Conservation (phyloP, 495 filamentous ascomycete species). For the Physcia stellaris region DNA sequence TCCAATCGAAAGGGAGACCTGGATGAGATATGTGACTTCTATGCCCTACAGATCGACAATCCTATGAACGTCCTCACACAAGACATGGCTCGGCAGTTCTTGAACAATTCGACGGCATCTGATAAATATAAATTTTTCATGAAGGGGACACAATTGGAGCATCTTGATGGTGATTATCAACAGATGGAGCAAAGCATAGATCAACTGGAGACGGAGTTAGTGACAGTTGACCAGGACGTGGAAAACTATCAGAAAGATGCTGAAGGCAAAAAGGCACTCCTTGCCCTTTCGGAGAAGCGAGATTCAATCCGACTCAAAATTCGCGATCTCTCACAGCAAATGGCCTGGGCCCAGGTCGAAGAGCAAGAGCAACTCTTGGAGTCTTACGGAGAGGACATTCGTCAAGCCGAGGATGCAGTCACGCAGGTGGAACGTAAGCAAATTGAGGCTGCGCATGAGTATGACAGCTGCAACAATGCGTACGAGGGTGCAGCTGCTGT, state of each 20-base stretch:
- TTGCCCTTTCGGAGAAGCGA: constrained; percentile 45
- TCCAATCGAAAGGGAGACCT: constrained; percentile 77
- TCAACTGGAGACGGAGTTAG: constrained; percentile 47
- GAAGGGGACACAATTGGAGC: constrained; percentile 85
- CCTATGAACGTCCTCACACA: constrained; percentile 97
- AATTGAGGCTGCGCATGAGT: constrained; percentile 24
- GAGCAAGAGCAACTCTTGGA: constrained; percentile 36
- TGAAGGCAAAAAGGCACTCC: constrained; percentile 33
- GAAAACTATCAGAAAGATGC: constrained; percentile 29
- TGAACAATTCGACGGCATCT: constrained; percentile 63
- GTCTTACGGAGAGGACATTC: constrained; percentile 20
- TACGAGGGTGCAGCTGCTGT: constrained; percentile 40
- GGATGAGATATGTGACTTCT: constrained; percentile 89
- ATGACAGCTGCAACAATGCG: constrained; percentile 31
- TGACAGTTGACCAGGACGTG: constrained; percentile 33
- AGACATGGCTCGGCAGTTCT: constrained; percentile 85
- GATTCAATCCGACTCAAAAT: constrained; percentile 39
- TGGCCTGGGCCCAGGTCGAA: constrained; percentile 64
- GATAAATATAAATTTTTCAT: constrained; percentile 97
- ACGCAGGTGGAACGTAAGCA: constrained; percentile 25
- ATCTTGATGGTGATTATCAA: constrained; percentile 82
- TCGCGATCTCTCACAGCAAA: constrained; percentile 37
- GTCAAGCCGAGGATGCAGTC: constrained; percentile 28
- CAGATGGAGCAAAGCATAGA: constrained; percentile 60
- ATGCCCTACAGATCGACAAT: constrained; percentile 88